Base-by-base conservation (phyloP, 345 rosid species). In the Eutrema heterophyllum region DNA sequence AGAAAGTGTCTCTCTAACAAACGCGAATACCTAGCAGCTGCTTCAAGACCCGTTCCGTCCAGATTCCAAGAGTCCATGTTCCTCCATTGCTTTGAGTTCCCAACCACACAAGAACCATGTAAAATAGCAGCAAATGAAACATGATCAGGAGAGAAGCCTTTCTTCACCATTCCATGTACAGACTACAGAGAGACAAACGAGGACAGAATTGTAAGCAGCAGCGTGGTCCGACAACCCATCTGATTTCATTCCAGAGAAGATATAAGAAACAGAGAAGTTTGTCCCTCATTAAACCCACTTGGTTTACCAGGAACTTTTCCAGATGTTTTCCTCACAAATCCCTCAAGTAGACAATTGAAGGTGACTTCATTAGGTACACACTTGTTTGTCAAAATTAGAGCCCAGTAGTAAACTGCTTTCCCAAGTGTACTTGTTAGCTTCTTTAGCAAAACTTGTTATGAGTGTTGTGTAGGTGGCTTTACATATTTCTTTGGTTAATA, bases 301-400 rank as follows among this genome's bases (percentile, higher is more conserved):
- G 39, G 45, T 63, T 51, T 72, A 58, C 13, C 50, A 58, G 70
- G 57, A 43, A 43, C 57, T 21, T 50, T 62, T 57, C 30, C 48
- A 55, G 77, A 43, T n/a, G 59, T 21, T 56, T 72, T 82, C 78
- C 81, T 80, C 67, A 80, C 59, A 69, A 91, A 86, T 21, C 97
- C 96, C 72, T 85, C 85, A 68, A 85, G 82, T 29, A 94, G 74
- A 85, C 81, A 84, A 78, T 88, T 81, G 82, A 84, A 85, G 8
- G 93, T 89, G 71, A 78, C 76, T 70, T 87, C 91, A 81, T 87
- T 91, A 9, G 97, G 98, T 39, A 76, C 63, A 70, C 93, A 88
- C n/a, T 75, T 86, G 67, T 84, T 83, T 51, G 66, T 14, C 79
- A 91, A 78, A 97, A 91, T 94, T 52, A 79, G 81, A 67, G 91